A percentile compares a stretch with the other conserved stretches of the same genome.
phyloP scores from a whole-genome alignment of 805 yeast genomes.

The Candida hispaniensis region DNA sequence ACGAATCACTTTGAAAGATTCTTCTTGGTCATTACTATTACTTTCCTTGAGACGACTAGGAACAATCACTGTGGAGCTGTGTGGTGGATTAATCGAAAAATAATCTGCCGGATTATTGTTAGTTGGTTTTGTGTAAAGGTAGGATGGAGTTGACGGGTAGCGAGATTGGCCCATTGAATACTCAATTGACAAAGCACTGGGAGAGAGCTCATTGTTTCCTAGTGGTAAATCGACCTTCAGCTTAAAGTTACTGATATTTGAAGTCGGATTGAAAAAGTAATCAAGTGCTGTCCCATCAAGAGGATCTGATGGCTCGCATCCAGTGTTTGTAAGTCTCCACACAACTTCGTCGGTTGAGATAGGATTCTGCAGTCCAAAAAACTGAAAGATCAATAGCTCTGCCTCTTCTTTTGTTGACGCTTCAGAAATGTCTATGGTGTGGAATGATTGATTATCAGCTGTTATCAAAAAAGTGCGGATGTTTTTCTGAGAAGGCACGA shows the following conservation, averaged over 20 bases:
- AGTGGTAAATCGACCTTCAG: too few species aligned
- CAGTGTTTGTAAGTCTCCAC: constrained; percentile 64
- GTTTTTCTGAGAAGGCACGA: constrained; percentile 3
- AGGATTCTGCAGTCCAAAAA: constrained; percentile 32
- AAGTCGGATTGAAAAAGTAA: too few species aligned
- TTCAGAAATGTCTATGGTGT: constrained; percentile 35
- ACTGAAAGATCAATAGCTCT: constrained; percentile 33
- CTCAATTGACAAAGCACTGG: too few species aligned
- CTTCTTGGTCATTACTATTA: constrained; percentile 23
- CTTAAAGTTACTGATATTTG: too few species aligned
- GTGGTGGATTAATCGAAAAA: constrained; percentile 4
- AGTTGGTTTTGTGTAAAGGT: constrained; percentile 17
- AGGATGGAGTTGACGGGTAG: constrained; percentile 5
- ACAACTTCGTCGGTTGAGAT: too few species aligned
- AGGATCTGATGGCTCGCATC: constrained; percentile 33
- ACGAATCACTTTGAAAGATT: constrained; percentile 57
- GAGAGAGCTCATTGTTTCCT: too few species aligned
- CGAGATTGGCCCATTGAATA: constrained; percentile 18
- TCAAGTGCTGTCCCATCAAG: constrained; percentile 21
- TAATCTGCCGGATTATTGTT: constrained; percentile 13
- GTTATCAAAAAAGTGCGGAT: constrained; percentile 44
- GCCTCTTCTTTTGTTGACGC: constrained; percentile 29
- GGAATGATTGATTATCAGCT: constrained; percentile 47
- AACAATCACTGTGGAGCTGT: constrained; percentile 24
- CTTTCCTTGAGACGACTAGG: constrained; percentile 6